Base-by-base conservation (phyloP, 148 eudicot genomes). In the Cornus suecica region DNA sequence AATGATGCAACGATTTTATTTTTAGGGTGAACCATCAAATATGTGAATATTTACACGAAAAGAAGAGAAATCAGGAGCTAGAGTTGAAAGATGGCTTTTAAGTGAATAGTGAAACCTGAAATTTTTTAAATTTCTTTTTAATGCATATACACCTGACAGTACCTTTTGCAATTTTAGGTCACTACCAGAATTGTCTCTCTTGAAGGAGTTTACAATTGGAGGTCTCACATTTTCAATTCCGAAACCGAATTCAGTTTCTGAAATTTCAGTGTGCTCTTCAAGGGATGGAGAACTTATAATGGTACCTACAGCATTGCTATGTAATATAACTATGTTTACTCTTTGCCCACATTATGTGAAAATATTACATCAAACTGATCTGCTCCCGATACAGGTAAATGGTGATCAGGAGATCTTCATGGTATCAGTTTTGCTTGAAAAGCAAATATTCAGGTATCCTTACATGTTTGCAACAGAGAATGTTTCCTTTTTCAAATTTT, bases 141-240 rank as follows among this genome's bases (percentile, higher is more conserved):
- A 22, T 66, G 8, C 64, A 32, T 25, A 62, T 56, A 6, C 22
- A 64, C n/a, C 42, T 74, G 60, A 58, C 7, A 14, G 26, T 48
- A 66, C 60, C 28, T 69, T 51, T 16, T 74, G 48, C 76, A 71
- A 76, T 60, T 76, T 34, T 83, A 94, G 99, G 87, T 90, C 99
- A 72, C 81, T 95, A 30, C 99, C 99, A 48, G 97, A 93, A 45
- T 73, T 95, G 73, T 91, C 92, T 70, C 86, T 91, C 76, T 78
- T 95, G 73, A 90, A 85, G 82, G 93, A 91, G 87, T 84, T 88
- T 74, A 84, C 85, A 23, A 54, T 93, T 67, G 88, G 89, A 84
- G 87, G 94, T 82, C 86, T 93, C 74, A 69, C 74, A 58, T 69
- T 78, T 83, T 77, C 88, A 16, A 76, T 79, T 26, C 72, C 83